A percentile compares a stretch with the other conserved stretches of the same genome.
phyloP scores from a whole-genome alignment of 106 monocot genomes.

The Allium cepa region DNA sequence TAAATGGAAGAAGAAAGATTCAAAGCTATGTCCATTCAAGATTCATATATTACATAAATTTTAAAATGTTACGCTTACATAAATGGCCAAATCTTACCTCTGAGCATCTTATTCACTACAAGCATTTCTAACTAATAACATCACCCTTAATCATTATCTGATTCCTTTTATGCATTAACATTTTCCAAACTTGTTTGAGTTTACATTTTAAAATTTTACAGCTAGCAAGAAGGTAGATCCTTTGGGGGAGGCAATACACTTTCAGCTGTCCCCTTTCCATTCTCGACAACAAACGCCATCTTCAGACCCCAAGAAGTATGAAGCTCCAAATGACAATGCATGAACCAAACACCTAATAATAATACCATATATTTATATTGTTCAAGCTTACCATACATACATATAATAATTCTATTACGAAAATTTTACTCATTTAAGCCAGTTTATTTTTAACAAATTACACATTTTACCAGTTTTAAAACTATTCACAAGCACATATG shows the following conservation, averaged over 20 bases:
- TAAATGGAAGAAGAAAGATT: no score
- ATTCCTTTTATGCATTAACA: background rate
- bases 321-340: constrained; percentile 35
- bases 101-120: constrained; percentile 1
- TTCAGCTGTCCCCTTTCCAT: constrained; percentile 22
- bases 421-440: no score
- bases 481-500: background rate
- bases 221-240: constrained; percentile 26
- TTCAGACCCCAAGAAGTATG: constrained; percentile 40
- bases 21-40: no score
- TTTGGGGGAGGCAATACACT: constrained; percentile 23
- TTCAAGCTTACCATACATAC: no score
- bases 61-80: background rate
- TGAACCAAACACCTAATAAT: constrained; percentile 14
- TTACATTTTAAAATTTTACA: background rate
- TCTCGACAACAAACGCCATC: constrained; percentile 39
- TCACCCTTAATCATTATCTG: background rate
- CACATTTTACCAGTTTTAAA: no score
- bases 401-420: no score
- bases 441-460: no score
- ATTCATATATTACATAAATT: background rate
- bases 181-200: background rate
- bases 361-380: background rate
- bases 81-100: background rate
- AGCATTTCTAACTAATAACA: background rate